phyloP scores from a whole-genome alignment of 805 yeast genomes.

The Yarrowia porcina region DNA sequence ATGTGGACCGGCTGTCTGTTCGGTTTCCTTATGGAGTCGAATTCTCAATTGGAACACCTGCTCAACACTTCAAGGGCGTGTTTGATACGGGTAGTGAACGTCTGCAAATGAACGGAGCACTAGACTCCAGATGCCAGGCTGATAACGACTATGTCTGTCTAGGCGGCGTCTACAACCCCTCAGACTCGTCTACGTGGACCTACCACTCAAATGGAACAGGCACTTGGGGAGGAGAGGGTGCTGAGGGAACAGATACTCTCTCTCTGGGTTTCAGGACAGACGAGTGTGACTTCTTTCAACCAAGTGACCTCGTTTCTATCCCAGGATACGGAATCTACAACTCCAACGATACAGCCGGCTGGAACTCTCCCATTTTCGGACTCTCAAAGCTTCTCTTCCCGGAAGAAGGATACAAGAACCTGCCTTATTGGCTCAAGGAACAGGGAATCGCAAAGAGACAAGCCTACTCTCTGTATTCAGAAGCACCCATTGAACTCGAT shows the following conservation, averaged over 20 bases:
- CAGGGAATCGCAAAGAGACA: constrained; percentile 3
- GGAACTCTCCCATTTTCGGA: constrained; percentile 16
- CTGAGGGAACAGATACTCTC: constrained; percentile 11
- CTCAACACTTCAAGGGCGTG: constrained; percentile 13
- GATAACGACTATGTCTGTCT: constrained; percentile 12
- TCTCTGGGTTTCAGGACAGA: not conserved
- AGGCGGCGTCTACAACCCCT: constrained; percentile 12
- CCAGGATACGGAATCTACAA: constrained; percentile 14
- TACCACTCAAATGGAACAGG: not conserved
- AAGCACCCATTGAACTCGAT: constrained; percentile 18
- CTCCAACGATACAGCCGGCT: constrained; percentile 18
- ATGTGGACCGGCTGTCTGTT: constrained; percentile 10
- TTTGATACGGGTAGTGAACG: constrained; percentile 18
- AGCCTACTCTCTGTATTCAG: not conserved
- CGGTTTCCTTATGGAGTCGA: constrained; percentile 21
- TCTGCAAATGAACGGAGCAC: constrained; percentile 14
- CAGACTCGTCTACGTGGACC: not conserved
- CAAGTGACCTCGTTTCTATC: not conserved
- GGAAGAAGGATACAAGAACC: constrained; percentile 17
- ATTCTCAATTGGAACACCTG: constrained; percentile 5
- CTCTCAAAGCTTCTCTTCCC: constrained; percentile 8
- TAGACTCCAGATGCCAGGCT: constrained; percentile 5
- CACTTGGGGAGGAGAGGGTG: constrained; percentile 17
- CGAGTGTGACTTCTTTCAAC: not conserved
- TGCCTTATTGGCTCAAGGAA: constrained; percentile 16